Evolutionary conservation across 78 protist genomes (phyloP).

Genomic region (Tieghemostelium lacteum): DNA sequence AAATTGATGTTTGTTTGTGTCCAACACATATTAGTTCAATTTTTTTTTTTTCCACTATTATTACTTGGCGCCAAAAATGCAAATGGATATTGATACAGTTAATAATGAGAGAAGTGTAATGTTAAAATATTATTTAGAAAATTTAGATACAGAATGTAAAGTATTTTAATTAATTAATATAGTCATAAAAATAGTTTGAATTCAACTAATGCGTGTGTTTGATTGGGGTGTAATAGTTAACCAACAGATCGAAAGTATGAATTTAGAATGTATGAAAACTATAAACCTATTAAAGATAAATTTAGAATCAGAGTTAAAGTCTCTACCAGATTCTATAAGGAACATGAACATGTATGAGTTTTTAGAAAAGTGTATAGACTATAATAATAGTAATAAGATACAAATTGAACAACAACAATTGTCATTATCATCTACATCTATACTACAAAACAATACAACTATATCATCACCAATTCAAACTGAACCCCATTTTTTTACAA

Average conservation of each 20-base stretch:
- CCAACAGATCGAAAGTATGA: background rate
- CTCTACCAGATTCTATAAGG: constrained; percentile 7
- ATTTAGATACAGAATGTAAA: constrained; percentile 1
- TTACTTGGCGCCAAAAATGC: no score
- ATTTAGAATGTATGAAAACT: background rate
- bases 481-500: background rate
- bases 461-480: background rate
- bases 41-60: no score
- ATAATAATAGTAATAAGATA: background rate
- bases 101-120: background rate
- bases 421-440: background rate
- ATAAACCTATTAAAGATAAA: background rate
- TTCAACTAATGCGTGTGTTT: background rate
- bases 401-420: background rate
- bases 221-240: background rate
- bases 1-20: no score
- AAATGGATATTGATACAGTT: no score
- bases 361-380: background rate
- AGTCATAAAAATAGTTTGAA: background rate
- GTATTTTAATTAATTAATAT: background rate
- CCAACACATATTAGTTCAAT: no score
- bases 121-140: background rate
- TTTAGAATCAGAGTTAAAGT: constrained; percentile 6
- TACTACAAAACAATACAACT: background rate
- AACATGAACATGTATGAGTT: constrained; percentile 7